Conservation (phyloP, 495 filamentous ascomycete genomes). For the Amphirosellinia nigrospora region DNA sequence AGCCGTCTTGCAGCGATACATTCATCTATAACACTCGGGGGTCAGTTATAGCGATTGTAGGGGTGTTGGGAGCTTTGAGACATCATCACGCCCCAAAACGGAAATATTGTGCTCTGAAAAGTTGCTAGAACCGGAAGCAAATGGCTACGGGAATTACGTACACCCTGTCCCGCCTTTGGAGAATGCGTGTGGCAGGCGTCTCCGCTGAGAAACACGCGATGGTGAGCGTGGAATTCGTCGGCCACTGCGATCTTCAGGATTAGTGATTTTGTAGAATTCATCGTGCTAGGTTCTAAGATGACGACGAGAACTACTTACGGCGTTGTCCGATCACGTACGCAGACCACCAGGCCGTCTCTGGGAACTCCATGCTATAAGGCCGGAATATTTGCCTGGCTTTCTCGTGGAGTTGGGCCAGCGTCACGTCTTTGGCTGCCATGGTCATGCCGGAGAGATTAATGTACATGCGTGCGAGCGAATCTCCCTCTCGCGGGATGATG, state of each 20-base stretch:
- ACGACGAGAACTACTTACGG: conserved; percentile 15
- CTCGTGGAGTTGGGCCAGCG: conserved; percentile 63
- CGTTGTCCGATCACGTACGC: conserved; percentile 70
- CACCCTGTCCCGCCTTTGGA: conserved; percentile 75
- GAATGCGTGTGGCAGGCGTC: conserved; percentile 77
- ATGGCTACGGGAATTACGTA: no score
- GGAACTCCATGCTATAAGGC: conserved; percentile 54
- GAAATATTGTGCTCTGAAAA: neutral
- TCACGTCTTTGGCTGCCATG: conserved; percentile 45
- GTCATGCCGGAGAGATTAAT: conserved; percentile 55
- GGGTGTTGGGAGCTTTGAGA: no score
- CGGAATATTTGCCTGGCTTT: conserved; percentile 64
- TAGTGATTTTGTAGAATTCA: neutral
- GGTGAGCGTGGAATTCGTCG: conserved; percentile 58
- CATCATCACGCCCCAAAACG: neutral
- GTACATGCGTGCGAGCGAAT: conserved; percentile 66
- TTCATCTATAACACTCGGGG: conserved; percentile 61
- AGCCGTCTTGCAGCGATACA: conserved; percentile 58
- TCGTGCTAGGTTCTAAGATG: neutral
- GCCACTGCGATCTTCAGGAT: conserved; percentile 38
- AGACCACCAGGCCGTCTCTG: conserved; percentile 64
- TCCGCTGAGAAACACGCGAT: conserved; percentile 69
- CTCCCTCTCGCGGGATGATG: conserved; percentile 71
- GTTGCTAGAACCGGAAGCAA: neutral
- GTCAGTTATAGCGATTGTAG: neutral